Evolutionary conservation across 208 protist genomes (phyloP), one percentile per base, ranked within the genome.

Genomic region (Histomonas meleagridis): DNA sequence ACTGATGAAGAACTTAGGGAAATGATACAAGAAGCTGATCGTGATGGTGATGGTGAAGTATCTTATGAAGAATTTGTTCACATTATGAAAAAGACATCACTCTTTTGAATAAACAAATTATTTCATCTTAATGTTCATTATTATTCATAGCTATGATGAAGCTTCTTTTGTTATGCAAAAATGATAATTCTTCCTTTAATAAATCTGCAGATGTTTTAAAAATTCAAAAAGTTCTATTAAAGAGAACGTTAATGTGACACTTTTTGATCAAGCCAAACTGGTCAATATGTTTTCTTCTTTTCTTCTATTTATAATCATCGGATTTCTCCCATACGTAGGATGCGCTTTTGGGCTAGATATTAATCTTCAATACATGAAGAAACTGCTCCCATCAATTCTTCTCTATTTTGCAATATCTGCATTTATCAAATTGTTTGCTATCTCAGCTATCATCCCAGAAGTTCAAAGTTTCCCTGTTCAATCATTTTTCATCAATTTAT

Each of bases 1-100:
- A 95, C 94, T n/a, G 95, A 96, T 92, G 95, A 96, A 91, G 95
- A 96, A 92, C 93, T 96, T 48, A 93, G 95, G 79, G 95, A 96
- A 91, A 96, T 96, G 95, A 96, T 96, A 40, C 94, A 96, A 91
- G 95, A 96, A 92, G 95, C 95, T 26, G 95, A 96, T 70, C 92
- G 95, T 28, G 95, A 95, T 91, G 94, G 94, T 65, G 94, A 96
- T 92, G 95, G 95, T 51, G 94, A 95, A 86, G 93, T 96, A 62
- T 94, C 91, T 62, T 92, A 95, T 92, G 95, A 96, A 79, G 95
- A 96, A 86, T 95, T 95, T 65, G 46, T 90, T 14, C 79, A 62
- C 46, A 90, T 90, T n/a, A 90, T 90, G 79, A 90, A 90, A 40
- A 90, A 90, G 70, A 79, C 70, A 49, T 79, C 70, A 51, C 40